Evolutionary conservation across 495 filamentous ascomycete species (phyloP), one percentile per base, ranked within the genome.

Genomic region (Neurospora sp.): DNA sequence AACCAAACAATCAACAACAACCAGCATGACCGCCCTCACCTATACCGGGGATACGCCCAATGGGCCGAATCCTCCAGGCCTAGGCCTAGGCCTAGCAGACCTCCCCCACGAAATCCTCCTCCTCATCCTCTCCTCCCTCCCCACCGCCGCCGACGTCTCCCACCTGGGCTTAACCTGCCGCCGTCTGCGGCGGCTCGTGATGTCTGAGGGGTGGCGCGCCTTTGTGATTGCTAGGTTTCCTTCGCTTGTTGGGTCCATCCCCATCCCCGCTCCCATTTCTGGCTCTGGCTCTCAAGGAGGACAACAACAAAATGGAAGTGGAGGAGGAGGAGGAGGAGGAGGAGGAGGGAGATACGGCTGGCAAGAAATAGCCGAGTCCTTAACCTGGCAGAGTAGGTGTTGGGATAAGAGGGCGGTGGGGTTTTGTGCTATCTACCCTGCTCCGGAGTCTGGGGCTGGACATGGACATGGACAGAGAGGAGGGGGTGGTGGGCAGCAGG

Each of bases 321-420:
- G 44, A 48, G n/a, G 44, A 5, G 35, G 35, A 7, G 14, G 39
- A 39, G 14, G 39, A 39, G 8, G 11, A 40, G 11, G 39, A 40
- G 0, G 27, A 31, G 39, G 39, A 11, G 39, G 69, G 75, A 42
- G 71, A 69, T n/a, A 42, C 16, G 78, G 79, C 14, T 85, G 83
- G 83, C 73, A 46, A 9, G 73, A 80, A 16, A 73, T 82, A 18
- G 84, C 83, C 12, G 76, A 78, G 4, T 77, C 78, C 0, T 70
- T 84, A 61, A 85, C 83, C 2, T 80, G 77, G 44, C 84, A 85
- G 70, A 81, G 80, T 18, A 76, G 83, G 5, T 82, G 81, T 73
- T 86, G 84, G 84, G 83, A 85, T 35, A 78, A 74, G 8, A 76
- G 83, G 8, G 72, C 80, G 7, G 71, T 85, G 41, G 74, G 76